These are phyloP conservation scores for Urochloa ruziziensis DNA, from an alignment of 176 grass and related monocot species.

Conservation along the genomic window DNA sequence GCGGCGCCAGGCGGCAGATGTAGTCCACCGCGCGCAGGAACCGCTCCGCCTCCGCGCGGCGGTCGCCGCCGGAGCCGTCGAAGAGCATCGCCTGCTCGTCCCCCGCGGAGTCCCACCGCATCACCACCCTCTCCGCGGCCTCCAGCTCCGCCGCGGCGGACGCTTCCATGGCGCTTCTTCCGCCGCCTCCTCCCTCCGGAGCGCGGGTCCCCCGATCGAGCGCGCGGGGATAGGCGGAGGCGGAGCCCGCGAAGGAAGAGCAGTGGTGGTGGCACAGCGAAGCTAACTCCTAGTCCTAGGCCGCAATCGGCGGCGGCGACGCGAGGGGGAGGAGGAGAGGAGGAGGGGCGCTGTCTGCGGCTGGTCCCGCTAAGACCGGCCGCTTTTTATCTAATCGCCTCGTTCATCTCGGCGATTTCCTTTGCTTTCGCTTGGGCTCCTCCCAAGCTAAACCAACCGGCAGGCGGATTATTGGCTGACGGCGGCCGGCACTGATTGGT, in stretches of 20 bases:
- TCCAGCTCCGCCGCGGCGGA: slow-evolving; percentile 53
- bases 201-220: background rate
- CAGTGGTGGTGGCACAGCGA: background rate
- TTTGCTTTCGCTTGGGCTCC: background rate
- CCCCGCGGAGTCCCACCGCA: slow-evolving; percentile 61
- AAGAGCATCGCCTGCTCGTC: slow-evolving; percentile 53
- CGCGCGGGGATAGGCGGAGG: background rate
- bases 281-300: background rate
- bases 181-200: background rate
- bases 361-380: background rate
- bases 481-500: background rate
- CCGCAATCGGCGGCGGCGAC: background rate
- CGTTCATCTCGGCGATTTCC: slow-evolving; percentile 1
- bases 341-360: background rate
- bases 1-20: slow-evolving; percentile 45
- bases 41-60: slow-evolving; percentile 48
- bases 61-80: slow-evolving; percentile 28
- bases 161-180: slow-evolving; percentile 52
- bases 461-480: background rate
- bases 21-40: slow-evolving; percentile 69
- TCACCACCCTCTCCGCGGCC: slow-evolving; percentile 59
- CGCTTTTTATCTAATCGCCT: slow-evolving; percentile 22
- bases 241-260: slow-evolving; percentile 9
- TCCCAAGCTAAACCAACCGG: background rate
- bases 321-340: background rate